These are phyloP conservation scores for Kuraishia cidri DNA, from an alignment of 805 yeast species.

Conservation along the genomic window DNA sequence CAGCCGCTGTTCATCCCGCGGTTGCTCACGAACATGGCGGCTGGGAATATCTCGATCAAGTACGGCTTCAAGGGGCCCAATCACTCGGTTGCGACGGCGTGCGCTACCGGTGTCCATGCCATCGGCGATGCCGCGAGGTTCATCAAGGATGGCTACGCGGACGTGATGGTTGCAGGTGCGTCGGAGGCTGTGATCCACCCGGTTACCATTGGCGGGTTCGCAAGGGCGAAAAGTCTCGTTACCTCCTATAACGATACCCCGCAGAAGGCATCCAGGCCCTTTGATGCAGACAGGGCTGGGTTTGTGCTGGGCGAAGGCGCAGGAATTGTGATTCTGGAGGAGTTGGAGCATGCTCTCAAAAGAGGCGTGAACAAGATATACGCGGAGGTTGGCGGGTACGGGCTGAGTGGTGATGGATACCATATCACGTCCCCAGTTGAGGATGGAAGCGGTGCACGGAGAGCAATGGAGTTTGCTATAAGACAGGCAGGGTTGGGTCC, in stretches of 20 bases:
- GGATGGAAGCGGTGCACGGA: constrained; percentile 75
- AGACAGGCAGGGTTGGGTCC: constrained; percentile 37
- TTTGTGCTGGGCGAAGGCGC: constrained; percentile 93
- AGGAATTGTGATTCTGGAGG: constrained; percentile 73
- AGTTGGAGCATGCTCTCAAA: constrained; percentile 59
- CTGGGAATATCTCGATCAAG: constrained; percentile 79
- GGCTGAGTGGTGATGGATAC: constrained; percentile 82
- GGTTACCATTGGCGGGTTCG: constrained; percentile 80
- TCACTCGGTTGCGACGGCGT: constrained; percentile 87
- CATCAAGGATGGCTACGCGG: constrained; percentile 70
- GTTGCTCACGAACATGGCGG: constrained; percentile 85
- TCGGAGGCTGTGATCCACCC: constrained; percentile 86
- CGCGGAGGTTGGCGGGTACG: constrained; percentile 83
- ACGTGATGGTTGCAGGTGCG: constrained; percentile 92
- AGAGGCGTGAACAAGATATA: constrained; percentile 55
- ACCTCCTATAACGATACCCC: constrained; percentile 58
- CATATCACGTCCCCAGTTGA: constrained; percentile 90
- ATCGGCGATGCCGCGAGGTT: constrained; percentile 89
- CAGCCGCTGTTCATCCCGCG: constrained; percentile 86
- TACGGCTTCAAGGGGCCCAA: constrained; percentile 77
- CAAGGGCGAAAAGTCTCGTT: constrained; percentile 77
- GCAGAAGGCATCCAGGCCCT: constrained; percentile 70
- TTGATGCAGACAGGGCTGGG: constrained; percentile 71
- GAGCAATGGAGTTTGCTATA: constrained; percentile 78
- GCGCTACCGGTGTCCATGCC: constrained; percentile 93